These are phyloP conservation scores for Phialophora verrucosa DNA, from an alignment of 2,329 filamentous ascomycete species.

Conservation along the genomic window DNA sequence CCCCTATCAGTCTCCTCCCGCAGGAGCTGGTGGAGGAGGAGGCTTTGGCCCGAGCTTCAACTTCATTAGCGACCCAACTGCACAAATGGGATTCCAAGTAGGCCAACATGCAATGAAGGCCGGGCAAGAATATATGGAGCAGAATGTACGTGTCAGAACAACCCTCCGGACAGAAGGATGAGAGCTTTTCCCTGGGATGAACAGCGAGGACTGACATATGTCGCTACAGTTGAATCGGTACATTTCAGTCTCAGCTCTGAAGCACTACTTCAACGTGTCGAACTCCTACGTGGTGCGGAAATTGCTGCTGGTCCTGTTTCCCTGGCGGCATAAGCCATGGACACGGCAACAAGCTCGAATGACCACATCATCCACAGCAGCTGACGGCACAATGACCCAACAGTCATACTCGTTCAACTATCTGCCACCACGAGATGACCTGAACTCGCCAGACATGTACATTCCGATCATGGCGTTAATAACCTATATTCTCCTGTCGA, in stretches of 20 bases:
- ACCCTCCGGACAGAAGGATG: not conserved
- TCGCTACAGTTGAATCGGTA: conserved; percentile 71
- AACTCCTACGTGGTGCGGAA: conserved; percentile 97
- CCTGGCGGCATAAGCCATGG: conserved; percentile 98
- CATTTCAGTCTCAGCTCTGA: conserved; percentile 88
- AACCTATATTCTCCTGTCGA: conserved; percentile 94
- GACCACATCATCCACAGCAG: conserved; percentile 47
- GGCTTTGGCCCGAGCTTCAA: conserved; percentile 61
- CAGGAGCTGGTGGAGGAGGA: conserved; percentile 32
- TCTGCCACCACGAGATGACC: conserved; percentile 88
- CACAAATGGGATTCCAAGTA: conserved; percentile 93
- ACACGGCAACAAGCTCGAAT: conserved; percentile 78
- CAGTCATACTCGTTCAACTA: conserved; percentile 64
- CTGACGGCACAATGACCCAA: conserved; percentile 68
- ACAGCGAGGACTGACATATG: conserved; percentile 32
- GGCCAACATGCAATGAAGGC: conserved; percentile 90
- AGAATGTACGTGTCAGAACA: conserved; percentile 71
- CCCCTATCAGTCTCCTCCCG: conserved; percentile 54
- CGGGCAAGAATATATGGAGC: conserved; percentile 91
- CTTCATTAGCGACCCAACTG: conserved; percentile 94
- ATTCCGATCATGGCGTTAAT: conserved; percentile 98
- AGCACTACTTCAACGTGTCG: conserved; percentile 99
- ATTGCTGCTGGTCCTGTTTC: conserved; percentile 90
- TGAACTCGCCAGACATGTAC: conserved; percentile 99
- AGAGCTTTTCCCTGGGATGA: not conserved